Evolutionary conservation across 23 red algal genomes (phyloP).

Genomic region (Gracilaria domingensis): DNA sequence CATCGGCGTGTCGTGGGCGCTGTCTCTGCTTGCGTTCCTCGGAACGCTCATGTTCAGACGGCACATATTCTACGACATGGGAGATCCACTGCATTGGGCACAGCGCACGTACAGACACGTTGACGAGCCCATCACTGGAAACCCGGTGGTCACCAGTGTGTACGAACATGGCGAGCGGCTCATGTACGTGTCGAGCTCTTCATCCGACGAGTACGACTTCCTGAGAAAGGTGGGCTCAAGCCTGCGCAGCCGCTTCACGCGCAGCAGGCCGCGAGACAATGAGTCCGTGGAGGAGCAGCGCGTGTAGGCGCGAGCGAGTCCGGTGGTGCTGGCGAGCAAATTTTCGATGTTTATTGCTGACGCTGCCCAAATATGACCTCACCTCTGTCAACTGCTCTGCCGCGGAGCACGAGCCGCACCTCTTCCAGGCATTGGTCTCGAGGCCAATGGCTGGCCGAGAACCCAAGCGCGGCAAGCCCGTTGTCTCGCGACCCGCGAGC

Average conservation of each 20-base stretch:
- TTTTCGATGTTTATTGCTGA: too few species aligned
- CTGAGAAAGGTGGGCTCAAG: constrained; percentile 2
- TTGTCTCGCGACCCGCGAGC: too few species aligned
- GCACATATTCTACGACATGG: constrained; percentile 9
- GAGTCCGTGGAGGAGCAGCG: not conserved
- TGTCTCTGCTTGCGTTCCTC: not conserved
- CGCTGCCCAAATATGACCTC: too few species aligned
- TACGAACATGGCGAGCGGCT: constrained; percentile 27
- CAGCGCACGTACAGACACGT: constrained; percentile 1
- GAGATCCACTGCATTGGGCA: constrained; percentile 29
- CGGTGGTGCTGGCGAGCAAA: not conserved
- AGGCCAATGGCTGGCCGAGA: too few species aligned
- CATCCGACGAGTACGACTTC: not conserved
- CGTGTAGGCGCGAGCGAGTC: too few species aligned
- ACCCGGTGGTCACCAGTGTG: constrained; percentile 19
- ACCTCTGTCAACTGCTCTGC: too few species aligned
- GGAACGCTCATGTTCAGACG: not conserved
- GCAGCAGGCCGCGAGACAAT: not conserved
- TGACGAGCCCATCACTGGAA: not conserved
- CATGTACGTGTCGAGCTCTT: constrained; percentile 15
- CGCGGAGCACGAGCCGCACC: too few species aligned
- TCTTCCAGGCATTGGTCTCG: too few species aligned
- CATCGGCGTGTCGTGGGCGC: not conserved
- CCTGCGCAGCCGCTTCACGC: not conserved
- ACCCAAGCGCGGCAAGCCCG: too few species aligned